Base-by-base conservation (phyloP, 305 asterid genomes). In the Fraxinus greggii region DNA sequence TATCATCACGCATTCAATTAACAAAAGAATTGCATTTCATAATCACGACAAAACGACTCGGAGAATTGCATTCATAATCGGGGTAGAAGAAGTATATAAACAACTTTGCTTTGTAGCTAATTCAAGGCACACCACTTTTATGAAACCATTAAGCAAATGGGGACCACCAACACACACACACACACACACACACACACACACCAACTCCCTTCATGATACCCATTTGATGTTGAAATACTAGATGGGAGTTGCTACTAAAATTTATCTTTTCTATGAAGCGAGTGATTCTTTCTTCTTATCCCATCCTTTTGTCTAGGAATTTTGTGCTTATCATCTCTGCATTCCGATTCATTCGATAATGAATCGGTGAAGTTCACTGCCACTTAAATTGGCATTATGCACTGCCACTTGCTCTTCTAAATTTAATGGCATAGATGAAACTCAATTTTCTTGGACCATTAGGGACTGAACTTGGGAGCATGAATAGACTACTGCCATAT, bases 41-140 rank as follows among this genome's bases (percentile, higher is more conserved):
- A 24, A 9, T 63, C 72, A 63, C 9, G 32, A 23, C 9, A 63
- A 9, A 63, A 24, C 6, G 10, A 24, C 15, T 63, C 10, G 28
- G 72, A 63, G 17, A 63, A 63, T 9, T 63, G 72, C 72, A 63
- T 23, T 23, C 72, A 23, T 23, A 21, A 63, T 61, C 15, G 0
- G 24, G 12, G 29, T 61, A 26, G 3, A 8, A 65, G 33, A 65
- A 3, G 74, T 28, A 2, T 3, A 10, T 1, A 26, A 67, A 3
- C 36, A 13, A 28, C 83, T 84, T 88, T 88, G 91, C 89, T 79
- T 86, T 56, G 81, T 59, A 79, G 76, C 79, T 86, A 88, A 88
- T 88, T 83, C 82, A 78, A 80, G 81, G 7, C n/a, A 24, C 10
- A 9, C 48, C 19, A 61, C 81, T 76, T 45, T 35, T 70, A 72